These are phyloP conservation scores for Pseudofabraea citricarpa DNA, from an alignment of 2,329 filamentous ascomycete genomes.

Conservation along the genomic window DNA sequence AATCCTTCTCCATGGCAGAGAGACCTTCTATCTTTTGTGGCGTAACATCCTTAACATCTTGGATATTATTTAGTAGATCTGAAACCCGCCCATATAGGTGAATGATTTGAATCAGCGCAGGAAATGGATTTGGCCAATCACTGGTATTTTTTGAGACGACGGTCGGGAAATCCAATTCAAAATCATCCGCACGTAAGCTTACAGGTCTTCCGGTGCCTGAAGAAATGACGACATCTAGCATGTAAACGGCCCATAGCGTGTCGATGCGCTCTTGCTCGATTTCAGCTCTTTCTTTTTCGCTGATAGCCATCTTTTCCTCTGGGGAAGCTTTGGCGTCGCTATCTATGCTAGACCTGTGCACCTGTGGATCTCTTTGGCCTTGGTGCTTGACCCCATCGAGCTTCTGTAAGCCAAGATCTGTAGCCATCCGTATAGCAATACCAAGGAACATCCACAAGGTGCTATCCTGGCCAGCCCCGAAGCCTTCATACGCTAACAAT, in stretches of 20 bases:
- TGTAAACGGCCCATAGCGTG: conserved; percentile 87
- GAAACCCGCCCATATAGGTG: conserved; percentile 82
- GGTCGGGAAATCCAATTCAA: conserved; percentile 68
- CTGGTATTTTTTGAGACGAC: conserved; percentile 47
- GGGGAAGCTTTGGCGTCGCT: conserved; percentile 35
- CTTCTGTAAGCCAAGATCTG: conserved; percentile 78
- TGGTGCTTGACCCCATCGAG: conserved; percentile 66
- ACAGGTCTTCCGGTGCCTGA: conserved; percentile 82
- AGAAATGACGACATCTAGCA: conserved; percentile 81
- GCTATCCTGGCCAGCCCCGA: conserved; percentile 83
- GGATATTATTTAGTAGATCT: conserved; percentile 78
- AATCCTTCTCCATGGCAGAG: conserved; percentile 71
- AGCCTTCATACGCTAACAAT: conserved; percentile 82
- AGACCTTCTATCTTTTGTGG: conserved; percentile 68
- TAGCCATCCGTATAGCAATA: conserved; percentile 77
- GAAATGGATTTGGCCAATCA: conserved; percentile 73
- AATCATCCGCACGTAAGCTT: conserved; percentile 78
- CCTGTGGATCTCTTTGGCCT: conserved; percentile 29
- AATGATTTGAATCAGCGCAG: conserved; percentile 76
- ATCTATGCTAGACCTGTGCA: conserved; percentile 34
- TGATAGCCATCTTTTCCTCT: conserved; percentile 19
- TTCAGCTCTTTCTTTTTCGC: conserved; percentile 52
- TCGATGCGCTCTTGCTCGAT: conserved; percentile 79
- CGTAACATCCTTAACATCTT: conserved; percentile 68
- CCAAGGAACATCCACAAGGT: conserved; percentile 93